phyloP scores from a whole-genome alignment of 2,329 filamentous ascomycete genomes.

The Monilinia vaccinii-corymbosi region DNA sequence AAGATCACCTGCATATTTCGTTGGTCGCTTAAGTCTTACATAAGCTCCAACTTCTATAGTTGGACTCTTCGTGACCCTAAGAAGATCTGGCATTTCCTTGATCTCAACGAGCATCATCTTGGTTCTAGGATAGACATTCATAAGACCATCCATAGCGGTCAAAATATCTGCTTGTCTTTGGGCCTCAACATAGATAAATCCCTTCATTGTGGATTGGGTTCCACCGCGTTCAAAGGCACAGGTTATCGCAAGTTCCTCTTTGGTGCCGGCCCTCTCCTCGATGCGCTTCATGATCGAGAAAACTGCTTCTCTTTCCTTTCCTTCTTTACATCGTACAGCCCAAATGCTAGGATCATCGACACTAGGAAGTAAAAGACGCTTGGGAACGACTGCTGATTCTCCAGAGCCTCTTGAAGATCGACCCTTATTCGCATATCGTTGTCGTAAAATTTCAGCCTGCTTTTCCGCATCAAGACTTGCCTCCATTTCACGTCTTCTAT shows the following conservation, averaged over 20 bases:
- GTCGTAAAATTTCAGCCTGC: slow-evolving; percentile 75
- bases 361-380: slow-evolving; percentile 78
- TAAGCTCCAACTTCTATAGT: slow-evolving; percentile 80
- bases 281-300: slow-evolving; percentile 82
- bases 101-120: slow-evolving; percentile 87
- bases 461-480: slow-evolving; percentile 88
- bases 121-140: slow-evolving; percentile 81
- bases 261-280: slow-evolving; percentile 67
- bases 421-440: slow-evolving; percentile 79
- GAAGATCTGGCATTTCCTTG: slow-evolving; percentile 95
- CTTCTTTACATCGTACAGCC: slow-evolving; percentile 86
- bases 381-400: slow-evolving; percentile 71
- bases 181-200: slow-evolving; percentile 92
- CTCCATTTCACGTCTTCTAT: slow-evolving; percentile 81
- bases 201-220: slow-evolving; percentile 72
- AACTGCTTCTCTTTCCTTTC: slow-evolving; percentile 89
- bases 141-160: slow-evolving; percentile 70
- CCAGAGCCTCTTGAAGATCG: slow-evolving; percentile 56
- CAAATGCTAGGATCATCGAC: slow-evolving; percentile 95
- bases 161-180: slow-evolving; percentile 79
- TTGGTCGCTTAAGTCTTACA: slow-evolving; percentile 73
- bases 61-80: slow-evolving; percentile 80
- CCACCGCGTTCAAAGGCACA: slow-evolving; percentile 85
- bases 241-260: slow-evolving; percentile 75
- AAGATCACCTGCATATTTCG: slow-evolving; percentile 80